phyloP scores from a whole-genome alignment of 352 stramenopile genomes.

The Thraustochytrium striatum region DNA sequence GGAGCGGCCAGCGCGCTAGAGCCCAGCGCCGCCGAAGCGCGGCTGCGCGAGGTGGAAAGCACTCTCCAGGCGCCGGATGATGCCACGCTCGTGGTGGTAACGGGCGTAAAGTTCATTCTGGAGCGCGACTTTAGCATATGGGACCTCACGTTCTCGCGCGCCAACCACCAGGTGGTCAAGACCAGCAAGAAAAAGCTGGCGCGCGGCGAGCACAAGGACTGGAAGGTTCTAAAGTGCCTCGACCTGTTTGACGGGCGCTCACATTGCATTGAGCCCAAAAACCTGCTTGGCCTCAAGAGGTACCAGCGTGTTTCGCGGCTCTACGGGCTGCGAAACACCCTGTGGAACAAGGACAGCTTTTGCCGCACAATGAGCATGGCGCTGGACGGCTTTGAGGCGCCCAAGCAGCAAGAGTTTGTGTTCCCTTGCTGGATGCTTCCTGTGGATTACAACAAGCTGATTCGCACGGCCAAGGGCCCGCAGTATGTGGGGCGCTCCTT shows the following conservation, averaged over 20 bases:
- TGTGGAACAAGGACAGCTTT: slow-evolving; percentile 50
- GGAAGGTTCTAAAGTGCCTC: slow-evolving; percentile 48
- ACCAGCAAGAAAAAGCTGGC: slow-evolving; percentile 46
- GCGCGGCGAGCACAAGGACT: slow-evolving; percentile 36
- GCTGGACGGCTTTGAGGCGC: background rate
- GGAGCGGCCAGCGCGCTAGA: too few species aligned
- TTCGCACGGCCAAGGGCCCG: slow-evolving; percentile 35
- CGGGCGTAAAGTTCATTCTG: slow-evolving; percentile 47
- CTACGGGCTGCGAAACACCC: slow-evolving; percentile 46
- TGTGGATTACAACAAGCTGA: slow-evolving; percentile 19
- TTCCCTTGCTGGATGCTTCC: slow-evolving; percentile 48
- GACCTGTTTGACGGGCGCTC: slow-evolving; percentile 48
- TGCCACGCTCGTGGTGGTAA: slow-evolving; percentile 23
- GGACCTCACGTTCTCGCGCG: slow-evolving; percentile 39
- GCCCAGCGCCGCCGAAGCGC: too few species aligned
- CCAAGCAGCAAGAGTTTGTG: slow-evolving; percentile 28
- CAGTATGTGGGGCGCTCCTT: slow-evolving; percentile 46
- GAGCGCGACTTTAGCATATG: slow-evolving; percentile 45
- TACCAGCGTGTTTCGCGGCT: slow-evolving; percentile 42
- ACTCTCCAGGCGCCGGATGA: too few species aligned
- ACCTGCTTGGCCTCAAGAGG: slow-evolving; percentile 28
- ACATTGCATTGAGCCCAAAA: slow-evolving; percentile 43
- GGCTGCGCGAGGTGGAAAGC: too few species aligned
- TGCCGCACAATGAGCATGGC: slow-evolving; percentile 41
- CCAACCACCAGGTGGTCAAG: slow-evolving; percentile 32